Conservation (phyloP, 2,329 filamentous ascomycete species). For the Verticillium nonalfalfae region DNA sequence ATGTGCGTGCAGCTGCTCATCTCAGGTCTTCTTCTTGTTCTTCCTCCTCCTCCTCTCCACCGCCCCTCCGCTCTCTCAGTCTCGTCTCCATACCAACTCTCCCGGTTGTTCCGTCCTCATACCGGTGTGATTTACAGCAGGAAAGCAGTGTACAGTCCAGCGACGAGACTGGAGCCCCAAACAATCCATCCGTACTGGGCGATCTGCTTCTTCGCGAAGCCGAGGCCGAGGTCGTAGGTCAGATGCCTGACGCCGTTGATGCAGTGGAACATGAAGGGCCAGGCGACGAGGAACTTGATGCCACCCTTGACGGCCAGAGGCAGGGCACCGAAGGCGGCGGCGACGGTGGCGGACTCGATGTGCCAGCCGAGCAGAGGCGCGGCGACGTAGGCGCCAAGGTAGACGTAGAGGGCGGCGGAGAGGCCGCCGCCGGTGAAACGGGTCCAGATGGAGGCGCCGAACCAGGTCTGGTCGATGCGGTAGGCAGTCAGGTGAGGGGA, state of each 20-base stretch:
- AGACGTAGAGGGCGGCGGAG: conserved; percentile 71
- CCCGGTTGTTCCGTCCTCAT: no score
- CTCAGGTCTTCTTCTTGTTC: background rate
- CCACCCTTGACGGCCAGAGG: conserved; percentile 53
- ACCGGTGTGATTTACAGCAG: conserved; percentile 29
- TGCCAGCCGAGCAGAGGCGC: conserved; percentile 66
- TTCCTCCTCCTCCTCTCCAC: background rate
- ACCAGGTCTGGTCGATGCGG: conserved; percentile 80
- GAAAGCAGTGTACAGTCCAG: conserved; percentile 37
- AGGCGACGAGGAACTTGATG: conserved; percentile 48
- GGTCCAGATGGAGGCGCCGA: conserved; percentile 64
- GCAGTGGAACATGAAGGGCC: conserved; percentile 54
- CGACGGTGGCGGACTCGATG: conserved; percentile 53
- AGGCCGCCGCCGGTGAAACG: conserved; percentile 76
- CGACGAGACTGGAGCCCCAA: conserved; percentile 38
- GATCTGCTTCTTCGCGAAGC: conserved; percentile 43
- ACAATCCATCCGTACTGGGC: conserved; percentile 38
- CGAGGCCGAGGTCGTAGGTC: conserved; percentile 43
- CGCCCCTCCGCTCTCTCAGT: background rate
- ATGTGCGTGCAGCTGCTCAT: background rate
- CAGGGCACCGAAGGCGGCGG: conserved; percentile 52
- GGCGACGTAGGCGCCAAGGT: conserved; percentile 72
- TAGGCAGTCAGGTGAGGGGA: conserved; percentile 85
- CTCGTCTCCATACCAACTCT: background rate
- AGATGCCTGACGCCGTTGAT: conserved; percentile 51